These are phyloP conservation scores for Dysphania ambrosioides DNA, from an alignment of 148 eudicot species.

Conservation along the genomic window DNA sequence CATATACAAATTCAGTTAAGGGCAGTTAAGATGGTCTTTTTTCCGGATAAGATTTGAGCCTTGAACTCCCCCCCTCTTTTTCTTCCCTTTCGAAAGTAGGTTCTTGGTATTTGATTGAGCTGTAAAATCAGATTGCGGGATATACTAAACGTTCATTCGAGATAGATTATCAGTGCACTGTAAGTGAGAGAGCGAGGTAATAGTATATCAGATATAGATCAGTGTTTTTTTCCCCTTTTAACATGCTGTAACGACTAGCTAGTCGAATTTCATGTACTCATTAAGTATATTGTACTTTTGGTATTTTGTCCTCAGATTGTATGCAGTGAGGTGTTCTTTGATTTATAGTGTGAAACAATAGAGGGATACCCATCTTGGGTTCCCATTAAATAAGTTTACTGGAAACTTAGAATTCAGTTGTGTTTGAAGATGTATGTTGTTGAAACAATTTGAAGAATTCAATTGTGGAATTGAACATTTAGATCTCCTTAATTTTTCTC, in stretches of 20 bases:
- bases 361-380: slow-evolving; percentile 36
- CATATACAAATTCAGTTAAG: slow-evolving; percentile 24
- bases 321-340: slow-evolving; percentile 42
- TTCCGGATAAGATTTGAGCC: slow-evolving; percentile 31
- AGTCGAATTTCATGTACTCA: slow-evolving; percentile 18
- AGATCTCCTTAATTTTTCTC: slow-evolving; percentile 2
- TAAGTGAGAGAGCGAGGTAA: slow-evolving; percentile 33
- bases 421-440: slow-evolving; percentile 16
- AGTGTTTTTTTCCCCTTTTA: slow-evolving; percentile 26
- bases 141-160: slow-evolving; percentile 37
- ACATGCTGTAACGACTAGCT: slow-evolving; percentile 33
- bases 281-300: slow-evolving; percentile 20
- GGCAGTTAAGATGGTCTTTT: slow-evolving; percentile 18
- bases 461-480: slow-evolving; percentile 11
- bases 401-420: slow-evolving; percentile 24
- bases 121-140: slow-evolving; percentile 50
- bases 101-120: slow-evolving; percentile 43
- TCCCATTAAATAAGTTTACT: slow-evolving; percentile 40
- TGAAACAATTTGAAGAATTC: slow-evolving; percentile 19
- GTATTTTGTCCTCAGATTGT: slow-evolving; percentile 39
- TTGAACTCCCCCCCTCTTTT: too few species aligned
- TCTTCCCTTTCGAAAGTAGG: slow-evolving; percentile 28
- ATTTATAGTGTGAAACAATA: slow-evolving; percentile 41
- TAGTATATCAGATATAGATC: slow-evolving; percentile 33
- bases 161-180: slow-evolving; percentile 36